Percentiles rank a stretch among this genome's conserved stretches.
Conservation (phyloP, 768 basidiomycete genomes). For the Chiua virens region DNA sequence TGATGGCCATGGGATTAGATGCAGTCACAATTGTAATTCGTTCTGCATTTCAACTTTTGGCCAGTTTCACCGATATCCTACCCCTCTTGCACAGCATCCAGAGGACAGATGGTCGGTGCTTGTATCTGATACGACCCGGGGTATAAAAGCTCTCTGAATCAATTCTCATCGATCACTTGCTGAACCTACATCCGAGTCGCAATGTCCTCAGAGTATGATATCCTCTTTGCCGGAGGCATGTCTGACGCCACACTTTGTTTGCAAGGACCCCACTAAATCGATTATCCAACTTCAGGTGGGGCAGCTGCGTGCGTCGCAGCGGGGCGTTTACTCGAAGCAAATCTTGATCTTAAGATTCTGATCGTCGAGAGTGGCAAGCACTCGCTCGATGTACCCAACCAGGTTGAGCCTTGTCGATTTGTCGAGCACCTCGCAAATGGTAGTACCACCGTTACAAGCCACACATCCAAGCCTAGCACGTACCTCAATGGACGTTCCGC, state of each 20-base stretch:
- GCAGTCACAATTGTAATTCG: no score
- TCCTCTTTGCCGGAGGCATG: conserved; percentile 57
- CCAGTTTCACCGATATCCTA: no score
- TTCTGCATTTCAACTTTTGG: no score
- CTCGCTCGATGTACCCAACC: conserved; percentile 43
- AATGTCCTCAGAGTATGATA: conserved; percentile 37
- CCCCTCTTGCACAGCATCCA: no score
- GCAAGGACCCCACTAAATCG: no score
- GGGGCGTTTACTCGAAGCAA: conserved; percentile 49
- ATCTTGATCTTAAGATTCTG: conserved; percentile 55
- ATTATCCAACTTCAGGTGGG: conserved; percentile 35
- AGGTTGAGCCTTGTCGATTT: conserved; percentile 56
- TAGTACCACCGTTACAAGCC: conserved; percentile 44
- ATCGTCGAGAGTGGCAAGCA: conserved; percentile 60
- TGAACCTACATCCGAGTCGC: no score
- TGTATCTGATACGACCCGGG: no score
- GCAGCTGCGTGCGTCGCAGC: conserved; percentile 56
- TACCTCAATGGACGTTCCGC: conserved; percentile 45
- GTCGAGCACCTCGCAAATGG: conserved; percentile 40
- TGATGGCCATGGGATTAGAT: no score
- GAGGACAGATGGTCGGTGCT: no score
- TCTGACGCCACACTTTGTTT: no score
- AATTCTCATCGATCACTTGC: no score
- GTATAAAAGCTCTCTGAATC: no score
- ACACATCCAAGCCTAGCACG: conserved; percentile 39